phyloP scores from a whole-genome alignment of 202 grass and related monocot species.

The Carex sylvatica region DNA sequence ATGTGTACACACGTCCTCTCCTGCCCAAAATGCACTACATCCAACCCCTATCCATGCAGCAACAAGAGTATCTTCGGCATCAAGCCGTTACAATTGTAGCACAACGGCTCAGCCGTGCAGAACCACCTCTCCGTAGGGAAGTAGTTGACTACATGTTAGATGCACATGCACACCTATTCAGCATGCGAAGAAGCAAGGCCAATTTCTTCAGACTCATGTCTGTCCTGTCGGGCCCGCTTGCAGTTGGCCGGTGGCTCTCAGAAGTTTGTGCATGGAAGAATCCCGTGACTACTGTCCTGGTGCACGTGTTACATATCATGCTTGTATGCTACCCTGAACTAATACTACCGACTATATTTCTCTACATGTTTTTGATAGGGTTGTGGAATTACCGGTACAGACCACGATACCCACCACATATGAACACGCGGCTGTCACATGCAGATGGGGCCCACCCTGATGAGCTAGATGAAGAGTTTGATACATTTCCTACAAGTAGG shows the following conservation, averaged over 20 bases:
- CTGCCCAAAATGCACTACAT: constrained; percentile 88
- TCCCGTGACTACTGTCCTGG: constrained; percentile 64
- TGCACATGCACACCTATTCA: constrained; percentile 66
- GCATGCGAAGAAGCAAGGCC: constrained; percentile 89
- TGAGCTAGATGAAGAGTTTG: constrained; percentile 93
- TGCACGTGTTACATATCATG: constrained; percentile 82
- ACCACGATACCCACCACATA: constrained; percentile 68
- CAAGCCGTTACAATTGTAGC: constrained; percentile 59
- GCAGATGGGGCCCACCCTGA: constrained; percentile 56
- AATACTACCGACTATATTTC: constrained; percentile 72
- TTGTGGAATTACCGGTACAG: constrained; percentile 79
- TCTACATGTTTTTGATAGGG: constrained; percentile 88
- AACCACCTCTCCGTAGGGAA: constrained; percentile 77
- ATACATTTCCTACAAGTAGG: constrained; percentile 59
- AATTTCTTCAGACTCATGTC: constrained; percentile 83
- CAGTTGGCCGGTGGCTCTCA: constrained; percentile 63
- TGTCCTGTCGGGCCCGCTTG: constrained; percentile 62
- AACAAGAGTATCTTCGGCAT: constrained; percentile 68
- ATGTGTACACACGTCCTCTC: constrained; percentile 66
- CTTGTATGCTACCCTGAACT: constrained; percentile 82
- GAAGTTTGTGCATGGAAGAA: constrained; percentile 85
- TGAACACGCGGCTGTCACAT: constrained; percentile 70
- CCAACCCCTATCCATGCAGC: constrained; percentile 47
- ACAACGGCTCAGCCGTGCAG: constrained; percentile 63
- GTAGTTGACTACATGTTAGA: constrained; percentile 88